A percentile compares a stretch with the other conserved stretches of the same genome.
These are phyloP conservation scores for Elaeis oleifera DNA, from an alignment of 202 grass and related monocot genomes.

Conservation along the genomic window DNA sequence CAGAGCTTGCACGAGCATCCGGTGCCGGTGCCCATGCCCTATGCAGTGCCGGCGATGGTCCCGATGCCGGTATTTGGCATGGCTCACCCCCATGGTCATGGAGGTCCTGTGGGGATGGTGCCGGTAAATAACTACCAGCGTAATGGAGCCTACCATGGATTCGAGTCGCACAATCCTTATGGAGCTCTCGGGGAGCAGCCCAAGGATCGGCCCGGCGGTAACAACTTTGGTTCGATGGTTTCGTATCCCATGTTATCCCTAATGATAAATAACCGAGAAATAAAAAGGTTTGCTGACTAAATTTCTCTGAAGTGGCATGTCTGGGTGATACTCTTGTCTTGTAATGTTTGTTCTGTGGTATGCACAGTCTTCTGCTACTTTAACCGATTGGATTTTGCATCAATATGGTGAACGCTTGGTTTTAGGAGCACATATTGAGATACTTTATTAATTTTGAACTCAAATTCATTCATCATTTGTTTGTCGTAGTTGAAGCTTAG, in stretches of 20 bases:
- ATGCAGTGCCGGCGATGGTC: neutral
- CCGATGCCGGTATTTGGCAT: constrained; percentile 7
- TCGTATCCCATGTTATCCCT: neutral
- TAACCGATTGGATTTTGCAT: no score
- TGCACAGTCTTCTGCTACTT: no score
- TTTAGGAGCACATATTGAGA: no score
- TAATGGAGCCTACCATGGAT: neutral
- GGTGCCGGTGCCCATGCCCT: neutral
- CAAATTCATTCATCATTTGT: no score
- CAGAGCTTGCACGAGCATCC: constrained; percentile 4
- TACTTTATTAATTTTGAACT: no score
- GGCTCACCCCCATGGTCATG: neutral
- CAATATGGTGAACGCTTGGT: no score
- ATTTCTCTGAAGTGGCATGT: no score
- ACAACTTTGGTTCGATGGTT: neutral
- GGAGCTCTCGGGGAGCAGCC: neutral
- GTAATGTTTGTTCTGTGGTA: no score
- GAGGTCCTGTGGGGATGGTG: neutral
- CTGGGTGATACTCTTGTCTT: no score
- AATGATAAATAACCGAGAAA: neutral
- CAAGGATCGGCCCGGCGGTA: neutral
- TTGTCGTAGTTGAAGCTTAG: no score
- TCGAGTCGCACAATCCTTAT: neutral
- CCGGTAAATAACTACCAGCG: neutral
- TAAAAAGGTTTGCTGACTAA: no score